phyloP scores from a whole-genome alignment of 441 rosid genomes.

The Hura crepitans region DNA sequence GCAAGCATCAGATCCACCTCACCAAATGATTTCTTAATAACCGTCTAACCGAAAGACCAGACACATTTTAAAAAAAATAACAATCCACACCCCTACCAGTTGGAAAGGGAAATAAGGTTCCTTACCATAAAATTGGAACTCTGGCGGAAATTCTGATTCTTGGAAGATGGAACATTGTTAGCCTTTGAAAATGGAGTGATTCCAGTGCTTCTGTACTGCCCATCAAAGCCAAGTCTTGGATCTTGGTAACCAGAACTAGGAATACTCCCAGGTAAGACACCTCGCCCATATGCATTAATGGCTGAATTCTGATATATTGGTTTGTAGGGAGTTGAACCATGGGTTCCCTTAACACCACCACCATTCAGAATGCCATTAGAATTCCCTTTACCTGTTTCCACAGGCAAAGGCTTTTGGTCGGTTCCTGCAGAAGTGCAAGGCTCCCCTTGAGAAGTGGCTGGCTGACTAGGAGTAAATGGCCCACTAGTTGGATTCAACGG shows the following conservation, averaged over 20 bases:
- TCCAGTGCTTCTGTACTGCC: too few species aligned
- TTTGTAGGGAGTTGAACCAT: constrained; percentile 47
- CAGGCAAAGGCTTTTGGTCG: constrained; percentile 52
- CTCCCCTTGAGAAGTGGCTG: constrained; percentile 33
- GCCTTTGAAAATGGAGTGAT: too few species aligned
- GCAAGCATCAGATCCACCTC: background rate
- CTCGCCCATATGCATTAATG: constrained; percentile 48
- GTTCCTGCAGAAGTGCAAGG: constrained; percentile 33
- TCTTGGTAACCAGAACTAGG: constrained; percentile 53
- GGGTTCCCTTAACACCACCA: constrained; percentile 50
- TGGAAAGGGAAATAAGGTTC: background rate
- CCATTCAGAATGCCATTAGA: constrained; percentile 39
- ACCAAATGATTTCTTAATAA: background rate
- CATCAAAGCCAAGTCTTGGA: constrained; percentile 47
- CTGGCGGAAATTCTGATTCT: constrained; percentile 55
- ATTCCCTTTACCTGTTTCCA: constrained; percentile 45
- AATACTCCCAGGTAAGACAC: constrained; percentile 36
- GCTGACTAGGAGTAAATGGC: too few species aligned
- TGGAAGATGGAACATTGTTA: constrained; percentile 47
- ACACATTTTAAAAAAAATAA: too few species aligned
- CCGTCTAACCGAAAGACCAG: background rate
- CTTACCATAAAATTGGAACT: constrained; percentile 60
- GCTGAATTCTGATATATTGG: constrained; percentile 41
- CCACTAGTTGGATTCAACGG: too few species aligned
- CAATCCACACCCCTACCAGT: background rate